Conservation (phyloP, 805 yeast species). For the Scheffersomyces stipitis region DNA sequence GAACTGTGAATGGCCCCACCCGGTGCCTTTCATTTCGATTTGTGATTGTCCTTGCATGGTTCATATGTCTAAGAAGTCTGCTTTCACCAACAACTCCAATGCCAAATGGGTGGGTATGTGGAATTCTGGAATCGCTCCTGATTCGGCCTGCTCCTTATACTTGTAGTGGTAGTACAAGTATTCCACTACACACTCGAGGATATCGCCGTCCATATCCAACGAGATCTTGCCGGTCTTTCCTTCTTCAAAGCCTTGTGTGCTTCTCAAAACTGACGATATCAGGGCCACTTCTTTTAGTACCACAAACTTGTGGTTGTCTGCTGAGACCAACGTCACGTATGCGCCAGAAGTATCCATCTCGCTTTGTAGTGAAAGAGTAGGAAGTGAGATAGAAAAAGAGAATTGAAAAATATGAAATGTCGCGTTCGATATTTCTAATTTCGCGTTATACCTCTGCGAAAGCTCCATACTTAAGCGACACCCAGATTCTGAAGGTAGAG, state of each 20-base stretch:
- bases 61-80: constrained; percentile 77
- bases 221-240: constrained; percentile 55
- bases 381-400: too few relatives aligned
- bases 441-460: too few relatives aligned
- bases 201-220: constrained; percentile 66
- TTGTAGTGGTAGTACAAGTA: constrained; percentile 75
- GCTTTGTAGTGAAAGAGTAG: too few relatives aligned
- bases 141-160: constrained; percentile 53
- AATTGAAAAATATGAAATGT: too few relatives aligned
- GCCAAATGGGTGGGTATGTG: constrained; percentile 94
- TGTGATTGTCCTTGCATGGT: too few relatives aligned
- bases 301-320: constrained; percentile 65
- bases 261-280: constrained; percentile 60
- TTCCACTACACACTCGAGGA: constrained; percentile 79
- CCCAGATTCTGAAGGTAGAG: too few relatives aligned
- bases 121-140: constrained; percentile 75
- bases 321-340: constrained; percentile 67
- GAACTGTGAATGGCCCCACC: too few relatives aligned
- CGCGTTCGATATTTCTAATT: too few relatives aligned
- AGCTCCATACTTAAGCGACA: too few relatives aligned
- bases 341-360: background rate
- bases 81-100: constrained; percentile 84
- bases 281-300: constrained; percentile 73
- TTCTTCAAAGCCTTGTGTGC: constrained; percentile 56
- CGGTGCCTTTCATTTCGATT: too few relatives aligned